Percentiles rank a stretch among this genome's conserved stretches.
phyloP scores from a whole-genome alignment of 805 yeast species.

The Yarrowia osloensis region DNA sequence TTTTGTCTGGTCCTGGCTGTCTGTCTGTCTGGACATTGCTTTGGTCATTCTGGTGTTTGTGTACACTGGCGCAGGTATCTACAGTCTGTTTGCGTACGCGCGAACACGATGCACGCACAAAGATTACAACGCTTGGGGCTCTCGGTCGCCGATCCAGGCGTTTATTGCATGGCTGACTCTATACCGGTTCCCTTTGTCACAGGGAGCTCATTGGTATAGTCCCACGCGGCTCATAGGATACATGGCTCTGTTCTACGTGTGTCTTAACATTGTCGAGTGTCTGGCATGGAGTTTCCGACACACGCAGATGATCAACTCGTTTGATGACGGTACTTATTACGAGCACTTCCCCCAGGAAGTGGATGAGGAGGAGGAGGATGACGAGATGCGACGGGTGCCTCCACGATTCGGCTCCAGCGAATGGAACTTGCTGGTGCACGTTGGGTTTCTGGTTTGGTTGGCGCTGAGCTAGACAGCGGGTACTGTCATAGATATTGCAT shows the following conservation, averaged over 20 bases:
- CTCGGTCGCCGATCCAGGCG: conserved; percentile 16
- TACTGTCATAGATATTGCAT: conserved; percentile 19
- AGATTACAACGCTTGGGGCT: conserved; percentile 20
- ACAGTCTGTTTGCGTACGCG: conserved; percentile 10
- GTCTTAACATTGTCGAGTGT: conserved; percentile 17
- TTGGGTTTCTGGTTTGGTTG: conserved; percentile 9
- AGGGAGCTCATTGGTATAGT: conserved; percentile 9
- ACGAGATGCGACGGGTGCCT: conserved; percentile 26
- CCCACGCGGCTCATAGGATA: background rate
- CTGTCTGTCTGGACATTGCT: conserved; percentile 17
- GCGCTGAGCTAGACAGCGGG: conserved; percentile 9
- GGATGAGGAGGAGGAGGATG: conserved; percentile 18
- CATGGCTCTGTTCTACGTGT: conserved; percentile 21
- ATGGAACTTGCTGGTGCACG: conserved; percentile 12
- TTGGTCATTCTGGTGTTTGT: background rate
- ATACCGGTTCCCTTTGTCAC: conserved; percentile 1
- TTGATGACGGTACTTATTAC: conserved; percentile 20
- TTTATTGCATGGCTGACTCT: conserved; percentile 14
- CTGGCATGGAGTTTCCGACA: conserved; percentile 20
- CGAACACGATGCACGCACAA: conserved; percentile 1
- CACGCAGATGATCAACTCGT: conserved; percentile 27
- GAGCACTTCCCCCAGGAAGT: conserved; percentile 20
- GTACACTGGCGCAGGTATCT: conserved; percentile 9
- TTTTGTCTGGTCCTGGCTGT: conserved; percentile 13
- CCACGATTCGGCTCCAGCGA: conserved; percentile 14